Percentiles rank a stretch among this genome's conserved stretches.
Evolutionary conservation across 805 yeast genomes (phyloP).

Genomic region (Nakazawaea laoshanensis): DNA sequence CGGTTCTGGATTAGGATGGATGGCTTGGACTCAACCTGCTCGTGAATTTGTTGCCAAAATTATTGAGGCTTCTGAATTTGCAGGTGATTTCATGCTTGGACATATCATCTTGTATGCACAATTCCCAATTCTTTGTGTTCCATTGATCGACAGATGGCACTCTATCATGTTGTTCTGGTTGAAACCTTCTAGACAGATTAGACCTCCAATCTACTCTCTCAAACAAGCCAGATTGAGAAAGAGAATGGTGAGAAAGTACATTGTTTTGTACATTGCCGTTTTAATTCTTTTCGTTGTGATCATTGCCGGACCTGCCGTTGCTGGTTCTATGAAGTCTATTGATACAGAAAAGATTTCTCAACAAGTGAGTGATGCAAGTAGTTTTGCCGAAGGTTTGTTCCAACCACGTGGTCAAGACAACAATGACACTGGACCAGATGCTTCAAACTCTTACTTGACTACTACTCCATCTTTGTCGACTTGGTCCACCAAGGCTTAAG

Average conservation of each 20-base stretch:
- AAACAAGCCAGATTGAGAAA: conserved; percentile 94
- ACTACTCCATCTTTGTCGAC: conserved; percentile 32
- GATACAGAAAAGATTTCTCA: conserved; percentile 21
- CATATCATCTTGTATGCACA: conserved; percentile 83
- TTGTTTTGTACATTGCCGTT: conserved; percentile 67
- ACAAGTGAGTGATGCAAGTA: conserved; percentile 15
- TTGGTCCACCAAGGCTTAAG: conserved; percentile 41
- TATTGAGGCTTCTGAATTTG: conserved; percentile 90
- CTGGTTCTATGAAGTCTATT: conserved; percentile 37
- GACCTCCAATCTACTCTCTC: conserved; percentile 95
- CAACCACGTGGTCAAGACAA: conserved; percentile 81
- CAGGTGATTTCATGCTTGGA: conserved; percentile 93
- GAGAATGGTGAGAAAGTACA: conserved; percentile 95
- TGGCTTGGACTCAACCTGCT: conserved; percentile 91
- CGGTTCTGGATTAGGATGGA: conserved; percentile 85
- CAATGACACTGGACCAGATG: conserved; percentile 71
- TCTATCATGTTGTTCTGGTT: conserved; percentile 98
- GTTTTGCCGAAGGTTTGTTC: conserved; percentile 54
- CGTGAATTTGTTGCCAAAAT: conserved; percentile 94
- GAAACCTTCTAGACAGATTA: conserved; percentile 91
- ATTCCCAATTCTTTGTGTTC: conserved; percentile 78
- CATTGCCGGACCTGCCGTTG: conserved; percentile 90
- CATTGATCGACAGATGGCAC: conserved; percentile 94
- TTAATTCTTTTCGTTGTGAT: conserved; percentile 64
- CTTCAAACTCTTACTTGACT: conserved; percentile 32